phyloP scores from a whole-genome alignment of 129 eudicot species.

The Centella asiatica region DNA sequence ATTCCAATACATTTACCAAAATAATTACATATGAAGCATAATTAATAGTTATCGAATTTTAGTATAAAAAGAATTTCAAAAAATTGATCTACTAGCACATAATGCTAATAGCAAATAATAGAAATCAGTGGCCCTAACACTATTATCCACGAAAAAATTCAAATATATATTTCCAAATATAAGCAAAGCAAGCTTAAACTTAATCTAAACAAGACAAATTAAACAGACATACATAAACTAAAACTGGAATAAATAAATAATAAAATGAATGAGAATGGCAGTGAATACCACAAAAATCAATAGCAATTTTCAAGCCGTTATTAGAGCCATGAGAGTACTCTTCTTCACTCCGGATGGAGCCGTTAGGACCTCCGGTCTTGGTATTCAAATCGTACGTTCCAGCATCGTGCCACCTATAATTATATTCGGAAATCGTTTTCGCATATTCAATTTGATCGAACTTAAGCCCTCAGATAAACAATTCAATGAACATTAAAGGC shows the following conservation, averaged over 20 bases:
- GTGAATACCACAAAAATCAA: constrained; percentile 63
- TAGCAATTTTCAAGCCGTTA: constrained; percentile 72
- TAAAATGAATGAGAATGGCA: neutral
- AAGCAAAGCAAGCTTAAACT: neutral
- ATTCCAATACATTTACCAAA: too few relatives aligned
- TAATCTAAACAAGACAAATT: neutral
- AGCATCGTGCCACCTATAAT: constrained; percentile 91
- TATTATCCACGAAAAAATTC: neutral
- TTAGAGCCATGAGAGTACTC: constrained; percentile 74
- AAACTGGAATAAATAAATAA: neutral
- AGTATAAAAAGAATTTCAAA: too few relatives aligned
- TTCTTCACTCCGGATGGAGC: constrained; percentile 75
- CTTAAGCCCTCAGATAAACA: neutral
- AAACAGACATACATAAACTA: too few relatives aligned
- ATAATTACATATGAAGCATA: too few relatives aligned
- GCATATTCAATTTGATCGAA: too few relatives aligned
- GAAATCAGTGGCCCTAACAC: neutral
- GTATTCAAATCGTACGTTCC: constrained; percentile 82
- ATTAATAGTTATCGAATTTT: too few relatives aligned
- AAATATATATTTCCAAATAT: neutral
- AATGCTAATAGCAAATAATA: neutral
- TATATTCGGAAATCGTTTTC: too few relatives aligned
- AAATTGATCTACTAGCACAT: too few relatives aligned
- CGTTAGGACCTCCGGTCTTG: constrained; percentile 93
- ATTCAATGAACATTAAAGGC: neutral